These are phyloP conservation scores for Plenodomus lindquistii DNA, from an alignment of 2,329 filamentous ascomycete genomes.

Conservation along the genomic window DNA sequence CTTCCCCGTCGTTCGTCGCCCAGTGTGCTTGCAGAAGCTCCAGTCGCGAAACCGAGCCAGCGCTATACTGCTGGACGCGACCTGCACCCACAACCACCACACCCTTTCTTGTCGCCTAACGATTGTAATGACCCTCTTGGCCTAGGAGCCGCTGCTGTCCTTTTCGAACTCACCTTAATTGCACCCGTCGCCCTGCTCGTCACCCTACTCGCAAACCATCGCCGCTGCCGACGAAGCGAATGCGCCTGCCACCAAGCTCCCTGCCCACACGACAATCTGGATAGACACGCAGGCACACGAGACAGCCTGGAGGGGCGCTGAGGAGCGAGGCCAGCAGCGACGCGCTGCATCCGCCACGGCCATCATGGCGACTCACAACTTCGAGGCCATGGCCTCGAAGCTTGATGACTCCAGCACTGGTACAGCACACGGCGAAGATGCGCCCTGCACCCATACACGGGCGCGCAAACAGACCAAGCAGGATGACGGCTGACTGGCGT, in stretches of 20 bases:
- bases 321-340: slow-evolving; percentile 24
- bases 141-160: slow-evolving; percentile 23
- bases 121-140: slow-evolving; percentile 36
- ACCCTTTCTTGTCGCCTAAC: slow-evolving; percentile 27
- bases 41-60: slow-evolving; percentile 27
- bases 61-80: slow-evolving; percentile 38
- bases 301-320: slow-evolving; percentile 16
- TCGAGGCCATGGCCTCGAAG: slow-evolving; percentile 53
- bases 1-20: slow-evolving; percentile 13
- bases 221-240: slow-evolving; percentile 26
- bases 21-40: slow-evolving; percentile 24
- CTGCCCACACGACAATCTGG: slow-evolving; percentile 16
- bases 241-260: slow-evolving; percentile 26
- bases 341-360: slow-evolving; percentile 26
- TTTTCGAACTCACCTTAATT: slow-evolving; percentile 23
- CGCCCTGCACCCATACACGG: neutral
- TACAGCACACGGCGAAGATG: slow-evolving; percentile 17
- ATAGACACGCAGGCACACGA: slow-evolving; percentile 9
- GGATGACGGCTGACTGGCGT: slow-evolving; percentile 21
- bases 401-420: slow-evolving; percentile 49
- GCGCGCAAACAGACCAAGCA: slow-evolving; percentile 1
- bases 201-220: slow-evolving; percentile 10
- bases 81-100: slow-evolving; percentile 24
- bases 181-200: slow-evolving; percentile 9
- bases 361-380: slow-evolving; percentile 46